Evolutionary conservation across 2,329 filamentous ascomycete species (phyloP).

Genomic region (Penicillium palitans): DNA sequence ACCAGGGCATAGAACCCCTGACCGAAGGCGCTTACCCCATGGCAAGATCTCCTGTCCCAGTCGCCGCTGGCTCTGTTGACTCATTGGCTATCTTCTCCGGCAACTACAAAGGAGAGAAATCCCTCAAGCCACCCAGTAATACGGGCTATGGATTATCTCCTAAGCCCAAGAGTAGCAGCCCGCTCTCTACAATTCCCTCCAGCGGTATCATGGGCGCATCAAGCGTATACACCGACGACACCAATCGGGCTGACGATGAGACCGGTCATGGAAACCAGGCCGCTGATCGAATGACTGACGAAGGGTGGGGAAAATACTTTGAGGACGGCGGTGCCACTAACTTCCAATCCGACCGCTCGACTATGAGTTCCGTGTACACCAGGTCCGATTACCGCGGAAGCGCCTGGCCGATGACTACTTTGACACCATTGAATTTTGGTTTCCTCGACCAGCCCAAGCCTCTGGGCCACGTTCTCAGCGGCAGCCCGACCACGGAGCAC

Average conservation of each 20-base stretch:
- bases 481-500: slow-evolving; percentile 46
- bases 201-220: slow-evolving; percentile 25
- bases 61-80: slow-evolving; percentile 38
- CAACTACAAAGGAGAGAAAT: slow-evolving; percentile 35
- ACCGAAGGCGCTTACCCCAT: slow-evolving; percentile 46
- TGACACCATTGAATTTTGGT: slow-evolving; percentile 38
- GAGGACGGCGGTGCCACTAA: slow-evolving; percentile 37
- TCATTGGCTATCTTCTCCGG: slow-evolving; percentile 45
- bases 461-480: slow-evolving; percentile 42
- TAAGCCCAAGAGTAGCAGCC: slow-evolving; percentile 27
- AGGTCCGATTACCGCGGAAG: slow-evolving; percentile 42
- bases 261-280: slow-evolving; percentile 21
- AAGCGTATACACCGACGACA: slow-evolving; percentile 23
- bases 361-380: slow-evolving; percentile 29
- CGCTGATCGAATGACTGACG: slow-evolving; percentile 46
- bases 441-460: slow-evolving; percentile 42
- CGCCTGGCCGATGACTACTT: slow-evolving; percentile 43
- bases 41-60: slow-evolving; percentile 43
- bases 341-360: slow-evolving; percentile 30
- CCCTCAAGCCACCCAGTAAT: slow-evolving; percentile 27
- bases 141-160: slow-evolving; percentile 24
- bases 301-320: slow-evolving; percentile 53
- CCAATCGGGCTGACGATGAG: slow-evolving; percentile 21
- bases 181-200: slow-evolving; percentile 34
- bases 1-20: slow-evolving; percentile 47